Evolutionary conservation across 371 early-diverging fungal genomes (phyloP).

Genomic region (Haplosporangium sp.): DNA sequence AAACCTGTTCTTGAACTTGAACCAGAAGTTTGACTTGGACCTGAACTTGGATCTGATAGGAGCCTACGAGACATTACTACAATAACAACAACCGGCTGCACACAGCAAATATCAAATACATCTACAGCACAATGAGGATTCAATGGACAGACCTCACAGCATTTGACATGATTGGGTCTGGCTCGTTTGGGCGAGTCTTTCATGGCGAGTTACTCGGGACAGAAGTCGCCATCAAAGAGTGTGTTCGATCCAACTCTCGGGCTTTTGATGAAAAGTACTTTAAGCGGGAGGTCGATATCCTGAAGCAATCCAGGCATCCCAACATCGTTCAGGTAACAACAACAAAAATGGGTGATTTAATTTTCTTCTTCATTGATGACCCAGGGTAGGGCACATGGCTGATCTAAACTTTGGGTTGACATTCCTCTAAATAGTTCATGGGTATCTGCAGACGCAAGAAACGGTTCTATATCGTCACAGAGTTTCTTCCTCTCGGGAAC

Average conservation of each 20-base stretch:
- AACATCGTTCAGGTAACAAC: constrained; percentile 64
- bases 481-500: constrained; percentile 64
- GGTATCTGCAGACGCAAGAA: constrained; percentile 60
- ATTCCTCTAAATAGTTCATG: constrained; percentile 58
- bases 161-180: constrained; percentile 49
- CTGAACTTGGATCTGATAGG: no score
- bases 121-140: constrained; percentile 28
- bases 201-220: constrained; percentile 61
- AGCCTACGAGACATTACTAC: no score
- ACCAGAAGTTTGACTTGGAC: no score
- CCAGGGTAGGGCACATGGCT: no score
- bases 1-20: no score
- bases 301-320: constrained; percentile 64
- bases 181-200: constrained; percentile 50
- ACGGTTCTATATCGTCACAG: constrained; percentile 66
- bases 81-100: no score
- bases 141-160: constrained; percentile 53
- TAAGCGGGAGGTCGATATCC: constrained; percentile 65
- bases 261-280: constrained; percentile 67
- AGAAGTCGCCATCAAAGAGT: constrained; percentile 72
- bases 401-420: no score
- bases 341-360: no score
- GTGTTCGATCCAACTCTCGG: constrained; percentile 56
- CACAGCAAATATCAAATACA: no score
- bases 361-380: background rate